Evolutionary conservation across 371 early-diverging fungal genomes (phyloP).

Genomic region (Mucor lusitanicus): DNA sequence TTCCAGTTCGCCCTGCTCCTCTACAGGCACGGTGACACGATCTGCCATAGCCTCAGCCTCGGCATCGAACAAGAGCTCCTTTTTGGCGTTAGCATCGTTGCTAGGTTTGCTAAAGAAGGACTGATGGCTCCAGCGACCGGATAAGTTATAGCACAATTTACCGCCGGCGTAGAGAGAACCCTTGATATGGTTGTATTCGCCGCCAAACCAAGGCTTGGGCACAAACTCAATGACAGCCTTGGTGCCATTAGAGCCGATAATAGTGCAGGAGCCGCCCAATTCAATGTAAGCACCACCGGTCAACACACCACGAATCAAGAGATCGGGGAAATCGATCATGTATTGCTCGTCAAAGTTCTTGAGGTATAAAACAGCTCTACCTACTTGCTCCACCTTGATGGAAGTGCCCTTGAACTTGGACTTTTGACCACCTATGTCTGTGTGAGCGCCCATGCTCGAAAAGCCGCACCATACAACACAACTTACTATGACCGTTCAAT

Average conservation of each 20-base stretch:
- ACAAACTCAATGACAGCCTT: conserved; percentile 66
- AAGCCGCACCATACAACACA: neutral
- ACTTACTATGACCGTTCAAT: conserved; percentile 60
- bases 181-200: conserved; percentile 54
- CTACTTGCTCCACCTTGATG: conserved; percentile 67
- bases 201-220: conserved; percentile 57
- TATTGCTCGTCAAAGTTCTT: conserved; percentile 55
- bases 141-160: conserved; percentile 34
- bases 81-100: conserved; percentile 1
- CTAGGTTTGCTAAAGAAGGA: conserved; percentile 40
- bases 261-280: conserved; percentile 56
- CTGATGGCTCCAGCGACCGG: conserved; percentile 69
- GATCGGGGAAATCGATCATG: conserved; percentile 61
- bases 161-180: conserved; percentile 30
- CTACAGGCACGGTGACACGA: conserved; percentile 55
- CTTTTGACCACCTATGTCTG: conserved; percentile 54
- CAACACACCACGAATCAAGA: conserved; percentile 64
- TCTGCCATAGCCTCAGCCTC: conserved; percentile 56
- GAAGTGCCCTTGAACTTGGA: conserved; percentile 68
- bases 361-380: conserved; percentile 52
- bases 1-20: conserved; percentile 67
- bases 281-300: conserved; percentile 69
- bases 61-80: conserved; percentile 67
- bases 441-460: neutral
- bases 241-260: conserved; percentile 54